A percentile compares a stretch with the other conserved stretches of the same genome.
These are phyloP conservation scores for Boletus sp. DNA, from an alignment of 768 basidiomycete species.

Conservation along the genomic window DNA sequence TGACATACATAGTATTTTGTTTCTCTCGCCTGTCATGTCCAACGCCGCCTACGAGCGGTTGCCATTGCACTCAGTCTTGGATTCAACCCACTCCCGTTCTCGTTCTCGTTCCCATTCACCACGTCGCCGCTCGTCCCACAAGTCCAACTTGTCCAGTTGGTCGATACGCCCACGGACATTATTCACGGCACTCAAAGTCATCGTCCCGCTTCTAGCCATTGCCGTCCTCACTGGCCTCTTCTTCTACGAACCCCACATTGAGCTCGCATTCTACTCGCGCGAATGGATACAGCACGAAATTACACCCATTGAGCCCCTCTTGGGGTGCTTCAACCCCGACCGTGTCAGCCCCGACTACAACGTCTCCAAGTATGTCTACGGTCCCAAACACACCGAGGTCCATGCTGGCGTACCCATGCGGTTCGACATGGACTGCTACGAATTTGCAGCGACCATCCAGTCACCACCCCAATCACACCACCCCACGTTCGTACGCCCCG, in stretches of 20 bases:
- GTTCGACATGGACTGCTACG: conserved; percentile 87
- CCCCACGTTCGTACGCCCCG: conserved; percentile 19
- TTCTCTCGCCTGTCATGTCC: conserved; percentile 31
- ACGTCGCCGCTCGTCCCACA: conserved; percentile 25
- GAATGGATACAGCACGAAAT: conserved; percentile 76
- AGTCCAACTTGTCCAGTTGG: conserved; percentile 21
- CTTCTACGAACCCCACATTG: conserved; percentile 82
- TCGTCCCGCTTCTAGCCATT: conserved; percentile 37
- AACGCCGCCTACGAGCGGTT: conserved; percentile 47
- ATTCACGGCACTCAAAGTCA: conserved; percentile 42
- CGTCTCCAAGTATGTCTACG: conserved; percentile 59
- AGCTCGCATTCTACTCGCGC: conserved; percentile 75
- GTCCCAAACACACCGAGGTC: conserved; percentile 63
- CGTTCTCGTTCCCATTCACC: conserved; percentile 30
- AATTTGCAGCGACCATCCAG: conserved; percentile 84
- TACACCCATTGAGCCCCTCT: conserved; percentile 57
- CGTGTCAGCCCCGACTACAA: conserved; percentile 68
- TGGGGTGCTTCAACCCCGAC: conserved; percentile 70
- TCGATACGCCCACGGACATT: conserved; percentile 37
- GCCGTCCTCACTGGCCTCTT: conserved; percentile 49
- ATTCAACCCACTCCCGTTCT: conserved; percentile 24
- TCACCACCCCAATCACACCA: conserved; percentile 8
- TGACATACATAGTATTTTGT: not conserved
- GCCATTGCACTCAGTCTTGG: conserved; percentile 46
- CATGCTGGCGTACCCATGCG: conserved; percentile 79